A percentile compares a stretch with the other conserved stretches of the same genome.
Evolutionary conservation across 2,329 filamentous ascomycete genomes (phyloP).

Genomic region (Parastagonospora nodorum): DNA sequence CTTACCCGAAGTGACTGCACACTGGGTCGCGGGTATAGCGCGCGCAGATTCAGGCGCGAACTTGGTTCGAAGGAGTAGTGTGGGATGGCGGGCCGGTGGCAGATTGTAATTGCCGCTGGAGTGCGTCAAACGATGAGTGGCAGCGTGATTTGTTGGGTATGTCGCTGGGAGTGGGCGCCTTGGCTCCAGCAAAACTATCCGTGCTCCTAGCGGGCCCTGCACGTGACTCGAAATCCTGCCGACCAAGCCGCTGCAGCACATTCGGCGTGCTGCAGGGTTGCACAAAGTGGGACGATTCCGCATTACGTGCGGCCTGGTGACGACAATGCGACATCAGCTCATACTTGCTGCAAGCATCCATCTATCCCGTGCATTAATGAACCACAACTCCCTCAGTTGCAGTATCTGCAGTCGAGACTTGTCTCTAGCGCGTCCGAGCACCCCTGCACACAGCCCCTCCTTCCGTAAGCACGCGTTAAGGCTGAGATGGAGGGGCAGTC

Average conservation of each 20-base stretch:
- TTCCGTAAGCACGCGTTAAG: slow-evolving; percentile 20
- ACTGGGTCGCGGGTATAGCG: slow-evolving; percentile 4
- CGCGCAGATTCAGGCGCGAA: slow-evolving; percentile 7
- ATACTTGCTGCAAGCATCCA: no score
- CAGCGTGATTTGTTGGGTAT: slow-evolving; percentile 25
- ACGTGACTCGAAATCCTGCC: slow-evolving; percentile 9
- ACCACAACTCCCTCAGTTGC: no score
- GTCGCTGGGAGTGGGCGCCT: slow-evolving; percentile 9
- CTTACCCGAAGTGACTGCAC: slow-evolving; percentile 9
- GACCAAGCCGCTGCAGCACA: slow-evolving; percentile 2
- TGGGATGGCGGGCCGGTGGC: slow-evolving; percentile 33
- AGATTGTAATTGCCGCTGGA: slow-evolving; percentile 20
- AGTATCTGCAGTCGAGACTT: neutral
- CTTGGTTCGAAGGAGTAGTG: slow-evolving; percentile 21
- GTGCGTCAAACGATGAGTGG: slow-evolving; percentile 12
- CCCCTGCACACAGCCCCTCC: slow-evolving; percentile 19
- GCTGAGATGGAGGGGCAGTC: slow-evolving; percentile 21
- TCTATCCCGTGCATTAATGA: no score
- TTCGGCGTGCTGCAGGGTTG: neutral
- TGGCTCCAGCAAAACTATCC: slow-evolving; percentile 8
- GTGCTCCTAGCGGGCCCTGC: slow-evolving; percentile 3
- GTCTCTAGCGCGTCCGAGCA: slow-evolving; percentile 10
- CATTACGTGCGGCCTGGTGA: neutral
- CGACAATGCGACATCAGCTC: neutral
- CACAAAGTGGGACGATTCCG: neutral